Percentiles rank a stretch among this genome's conserved stretches.
phyloP scores from a whole-genome alignment of 2,329 filamentous ascomycete species.

The Pseudogymnoascus sp. region DNA sequence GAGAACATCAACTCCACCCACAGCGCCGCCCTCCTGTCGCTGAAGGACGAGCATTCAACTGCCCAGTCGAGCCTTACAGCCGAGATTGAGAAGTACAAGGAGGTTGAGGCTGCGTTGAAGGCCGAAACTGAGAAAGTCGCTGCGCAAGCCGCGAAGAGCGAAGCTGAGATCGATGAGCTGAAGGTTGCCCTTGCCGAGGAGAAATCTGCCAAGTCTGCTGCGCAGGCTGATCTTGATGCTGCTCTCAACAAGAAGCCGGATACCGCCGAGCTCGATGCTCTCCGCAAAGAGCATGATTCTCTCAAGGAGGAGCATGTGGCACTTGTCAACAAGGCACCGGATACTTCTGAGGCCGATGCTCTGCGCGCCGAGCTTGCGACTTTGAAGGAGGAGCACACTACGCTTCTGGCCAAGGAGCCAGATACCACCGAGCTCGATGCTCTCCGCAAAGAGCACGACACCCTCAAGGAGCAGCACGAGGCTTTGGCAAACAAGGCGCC shows the following conservation, averaged over 20 bases:
- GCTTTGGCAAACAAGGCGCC: slow-evolving; percentile 45
- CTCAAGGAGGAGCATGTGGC: slow-evolving; percentile 41
- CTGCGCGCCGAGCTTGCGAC: slow-evolving; percentile 42
- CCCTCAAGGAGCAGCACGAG: slow-evolving; percentile 35
- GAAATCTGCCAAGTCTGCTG: slow-evolving; percentile 34
- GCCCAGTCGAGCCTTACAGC: slow-evolving; percentile 25
- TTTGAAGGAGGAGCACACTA: slow-evolving; percentile 39
- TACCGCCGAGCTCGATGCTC: slow-evolving; percentile 41
- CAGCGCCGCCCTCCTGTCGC: slow-evolving; percentile 30
- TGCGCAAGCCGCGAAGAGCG: slow-evolving; percentile 23
- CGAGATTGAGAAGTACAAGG: slow-evolving; percentile 20
- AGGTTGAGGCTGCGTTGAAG: slow-evolving; percentile 32
- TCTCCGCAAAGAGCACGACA: slow-evolving; percentile 35
- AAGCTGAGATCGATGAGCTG: slow-evolving; percentile 22
- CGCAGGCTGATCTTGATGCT: slow-evolving; percentile 50
- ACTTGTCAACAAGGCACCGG: slow-evolving; percentile 41
- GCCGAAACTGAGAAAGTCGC: slow-evolving; percentile 38
- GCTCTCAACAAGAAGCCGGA: slow-evolving; percentile 47
- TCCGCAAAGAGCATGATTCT: slow-evolving; percentile 31
- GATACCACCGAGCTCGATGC: slow-evolving; percentile 33
- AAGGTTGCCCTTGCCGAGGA: slow-evolving; percentile 31
- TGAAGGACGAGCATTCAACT: slow-evolving; percentile 38
- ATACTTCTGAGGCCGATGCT: slow-evolving; percentile 44
- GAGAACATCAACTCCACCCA: slow-evolving; percentile 46
- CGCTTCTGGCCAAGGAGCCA: slow-evolving; percentile 29